Evolutionary conservation across 2,329 filamentous ascomycete genomes (phyloP).

Genomic region (Domatiomyces globalis): DNA sequence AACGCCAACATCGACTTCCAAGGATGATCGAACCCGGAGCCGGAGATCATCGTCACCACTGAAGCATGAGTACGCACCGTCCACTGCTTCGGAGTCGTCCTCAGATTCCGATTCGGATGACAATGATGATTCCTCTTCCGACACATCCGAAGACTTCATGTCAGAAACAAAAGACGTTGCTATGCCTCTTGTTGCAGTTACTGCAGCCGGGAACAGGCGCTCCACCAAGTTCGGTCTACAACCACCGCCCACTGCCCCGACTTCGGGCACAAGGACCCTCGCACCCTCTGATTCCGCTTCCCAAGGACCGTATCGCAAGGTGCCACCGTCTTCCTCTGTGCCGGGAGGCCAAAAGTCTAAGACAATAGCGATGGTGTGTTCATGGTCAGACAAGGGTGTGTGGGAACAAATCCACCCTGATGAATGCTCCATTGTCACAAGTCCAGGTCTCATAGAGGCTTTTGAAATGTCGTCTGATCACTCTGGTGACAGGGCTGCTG

Average conservation of each 20-base stretch:
- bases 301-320: conserved; percentile 51
- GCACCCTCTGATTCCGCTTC: conserved; percentile 72
- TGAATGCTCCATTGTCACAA: conserved; percentile 49
- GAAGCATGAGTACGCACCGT: conserved; percentile 94
- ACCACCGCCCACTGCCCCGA: conserved; percentile 25
- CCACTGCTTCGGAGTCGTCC: conserved; percentile 51
- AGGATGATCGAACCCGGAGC: conserved; percentile 25
- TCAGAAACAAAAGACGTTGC: conserved; percentile 39
- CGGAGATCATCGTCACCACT: conserved; percentile 79
- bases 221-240: conserved; percentile 24
- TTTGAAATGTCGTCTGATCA: conserved; percentile 42
- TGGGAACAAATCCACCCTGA: conserved; percentile 49
- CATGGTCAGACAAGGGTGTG: conserved; percentile 48
- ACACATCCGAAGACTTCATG: conserved; percentile 37
- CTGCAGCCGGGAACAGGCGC: conserved; percentile 26
- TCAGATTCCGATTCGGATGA: conserved; percentile 43
- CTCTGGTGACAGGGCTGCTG: conserved; percentile 18
- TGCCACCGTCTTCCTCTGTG: conserved; percentile 27
- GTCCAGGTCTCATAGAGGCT: conserved; percentile 50
- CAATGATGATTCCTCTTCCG: conserved; percentile 34
- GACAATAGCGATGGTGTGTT: conserved; percentile 46
- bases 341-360: conserved; percentile 36
- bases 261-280: conserved; percentile 41
- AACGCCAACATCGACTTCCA: conserved; percentile 28
- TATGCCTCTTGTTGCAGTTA: conserved; percentile 21